phyloP scores from a whole-genome alignment of 2,329 filamentous ascomycete species.

The Macrophomina tecta region DNA sequence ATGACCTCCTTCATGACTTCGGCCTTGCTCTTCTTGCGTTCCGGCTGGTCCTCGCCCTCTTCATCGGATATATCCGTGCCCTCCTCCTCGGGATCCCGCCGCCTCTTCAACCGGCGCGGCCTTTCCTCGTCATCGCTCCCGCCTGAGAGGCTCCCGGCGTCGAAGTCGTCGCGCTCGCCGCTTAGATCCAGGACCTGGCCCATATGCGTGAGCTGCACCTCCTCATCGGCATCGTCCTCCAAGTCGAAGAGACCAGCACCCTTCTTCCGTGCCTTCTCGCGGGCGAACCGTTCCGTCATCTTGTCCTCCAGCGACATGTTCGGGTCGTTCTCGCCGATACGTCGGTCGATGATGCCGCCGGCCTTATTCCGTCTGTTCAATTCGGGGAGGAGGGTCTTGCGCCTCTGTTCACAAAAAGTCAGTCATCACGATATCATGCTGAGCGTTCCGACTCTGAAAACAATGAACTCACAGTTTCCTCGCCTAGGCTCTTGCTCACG shows the following conservation, averaged over 20 bases:
- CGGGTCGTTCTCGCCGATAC: slow-evolving; percentile 95
- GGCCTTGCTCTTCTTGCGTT: slow-evolving; percentile 91
- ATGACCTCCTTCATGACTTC: slow-evolving; percentile 99
- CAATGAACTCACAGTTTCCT: slow-evolving; percentile 71
- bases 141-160: slow-evolving; percentile 73
- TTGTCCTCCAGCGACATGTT: slow-evolving; percentile 92
- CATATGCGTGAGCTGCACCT: slow-evolving; percentile 77
- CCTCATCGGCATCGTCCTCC: slow-evolving; percentile 77
- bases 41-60: slow-evolving; percentile 65
- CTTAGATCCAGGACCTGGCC: slow-evolving; percentile 76
- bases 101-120: slow-evolving; percentile 50
- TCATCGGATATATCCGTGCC: slow-evolving; percentile 52
- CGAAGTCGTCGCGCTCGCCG: slow-evolving; percentile 73
- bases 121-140: slow-evolving; percentile 49
- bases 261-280: slow-evolving; percentile 81
- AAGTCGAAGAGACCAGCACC: slow-evolving; percentile 86
- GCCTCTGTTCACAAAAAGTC: slow-evolving; percentile 58
- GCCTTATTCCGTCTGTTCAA: slow-evolving; percentile 89
- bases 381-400: slow-evolving; percentile 84
- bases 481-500: slow-evolving; percentile 82
- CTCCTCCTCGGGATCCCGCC: slow-evolving; percentile 55
- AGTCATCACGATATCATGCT: neutral
- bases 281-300: slow-evolving; percentile 87
- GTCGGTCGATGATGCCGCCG: slow-evolving; percentile 87
- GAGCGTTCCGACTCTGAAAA: neutral